Evolutionary conservation across 352 stramenopile genomes (phyloP).

Genomic region (Globisporangium okanoganense): DNA sequence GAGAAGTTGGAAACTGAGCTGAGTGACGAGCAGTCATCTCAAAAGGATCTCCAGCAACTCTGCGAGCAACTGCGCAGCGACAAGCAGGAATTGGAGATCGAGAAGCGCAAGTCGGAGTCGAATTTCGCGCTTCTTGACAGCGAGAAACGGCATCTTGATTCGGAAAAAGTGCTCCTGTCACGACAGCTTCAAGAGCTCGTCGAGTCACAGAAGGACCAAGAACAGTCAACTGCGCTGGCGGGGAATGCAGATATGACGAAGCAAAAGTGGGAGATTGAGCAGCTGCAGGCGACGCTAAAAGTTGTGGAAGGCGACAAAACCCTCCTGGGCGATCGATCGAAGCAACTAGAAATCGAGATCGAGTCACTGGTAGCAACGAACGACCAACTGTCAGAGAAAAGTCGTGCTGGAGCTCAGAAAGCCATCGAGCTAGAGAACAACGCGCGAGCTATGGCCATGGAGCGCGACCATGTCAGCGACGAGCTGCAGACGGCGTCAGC

Average conservation of each 20-base stretch:
- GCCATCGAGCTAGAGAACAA: constrained; percentile 18
- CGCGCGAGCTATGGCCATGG: constrained; percentile 6
- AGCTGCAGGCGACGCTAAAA: constrained; percentile 34
- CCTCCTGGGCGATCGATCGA: constrained; percentile 24
- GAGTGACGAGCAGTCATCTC: constrained; percentile 5
- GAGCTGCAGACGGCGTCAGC: constrained; percentile 15
- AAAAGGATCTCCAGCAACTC: constrained; percentile 20
- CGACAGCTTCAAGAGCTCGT: constrained; percentile 9
- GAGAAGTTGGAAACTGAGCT: not conserved
- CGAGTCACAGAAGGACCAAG: constrained; percentile 16
- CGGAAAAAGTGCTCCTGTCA: constrained; percentile 25
- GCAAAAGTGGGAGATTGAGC: constrained; percentile 48
- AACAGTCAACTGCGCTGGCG: constrained; percentile 15
- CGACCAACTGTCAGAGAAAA: constrained; percentile 29
- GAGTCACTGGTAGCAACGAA: constrained; percentile 30
- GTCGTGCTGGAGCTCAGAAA: constrained; percentile 18
- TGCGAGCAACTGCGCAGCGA: constrained; percentile 25
- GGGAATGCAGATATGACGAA: constrained; percentile 19
- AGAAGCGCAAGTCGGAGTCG: constrained; percentile 14
- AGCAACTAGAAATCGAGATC: constrained; percentile 28
- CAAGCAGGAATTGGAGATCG: constrained; percentile 19
- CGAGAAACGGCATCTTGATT: constrained; percentile 34
- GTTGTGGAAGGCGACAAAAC: constrained; percentile 36
- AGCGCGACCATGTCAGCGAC: constrained; percentile 18
- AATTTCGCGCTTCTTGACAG: constrained; percentile 21